Evolutionary conservation across 371 early-diverging fungal genomes (phyloP), one percentile per base, ranked within the genome.

Genomic region (Choanephora cucurbitarum): DNA sequence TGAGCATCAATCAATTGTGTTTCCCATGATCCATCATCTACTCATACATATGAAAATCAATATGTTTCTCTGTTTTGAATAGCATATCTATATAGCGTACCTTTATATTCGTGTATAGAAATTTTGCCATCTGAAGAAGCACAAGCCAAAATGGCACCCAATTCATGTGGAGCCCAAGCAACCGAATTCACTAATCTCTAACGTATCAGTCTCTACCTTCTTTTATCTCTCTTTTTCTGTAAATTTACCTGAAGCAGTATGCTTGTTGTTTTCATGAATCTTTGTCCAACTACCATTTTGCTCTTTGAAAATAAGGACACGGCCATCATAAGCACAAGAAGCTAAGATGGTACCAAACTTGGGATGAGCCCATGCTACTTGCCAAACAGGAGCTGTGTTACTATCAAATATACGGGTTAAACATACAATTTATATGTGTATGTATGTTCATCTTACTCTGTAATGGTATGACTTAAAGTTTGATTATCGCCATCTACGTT

Each of bases 341-440:
- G 97, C 99, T 42, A 98, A 80, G 46, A 97, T 88, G 58, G 83
- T 89, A 47, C 97, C 97, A 70, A 91, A 97, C 73, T 96, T 95
- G 37, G 99, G 99, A 68, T 98, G 99, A 5, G 96, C 96, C 99
- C 99, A 98, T 13, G 95, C 80, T n/a, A 98, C 94, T 73, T 96
- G 96, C 99, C 99, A 98, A n/a, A 98, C 97, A 5, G 99, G 99
- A 13, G 97, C 98, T 50, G 92, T 90, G 67, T 98, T 97, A 17
- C 95, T 92, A 37, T 17, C 5, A 4, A 50, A 37, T n/a, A n/a
- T n/a, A n/a, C n/a, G n/a, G n/a, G n/a, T n/a, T n/a, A n/a, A n/a
- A n/a, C n/a, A n/a, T n/a, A n/a, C n/a, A n/a, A n/a, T n/a, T n/a
- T n/a, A n/a, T n/a, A n/a, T n/a, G n/a, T n/a, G n/a, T n/a, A n/a